Conservation (phyloP, 2,329 filamentous ascomycete species). For the Ophiostoma perfectum region DNA sequence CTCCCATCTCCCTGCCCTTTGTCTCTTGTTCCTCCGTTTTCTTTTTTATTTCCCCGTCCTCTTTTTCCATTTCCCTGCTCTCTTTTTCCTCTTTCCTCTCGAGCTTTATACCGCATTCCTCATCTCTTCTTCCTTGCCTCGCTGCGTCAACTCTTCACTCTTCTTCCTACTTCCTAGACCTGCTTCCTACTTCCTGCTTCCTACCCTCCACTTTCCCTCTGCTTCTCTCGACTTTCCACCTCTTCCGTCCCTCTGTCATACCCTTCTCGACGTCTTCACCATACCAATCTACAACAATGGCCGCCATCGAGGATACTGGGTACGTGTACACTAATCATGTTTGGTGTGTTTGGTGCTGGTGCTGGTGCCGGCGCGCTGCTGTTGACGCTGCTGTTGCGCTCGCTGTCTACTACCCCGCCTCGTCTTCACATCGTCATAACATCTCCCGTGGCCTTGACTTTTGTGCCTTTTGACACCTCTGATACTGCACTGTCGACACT, state of each 20-base stretch:
- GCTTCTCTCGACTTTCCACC: neutral
- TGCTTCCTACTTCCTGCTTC: neutral
- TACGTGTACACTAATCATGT: neutral
- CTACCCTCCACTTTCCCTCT: neutral
- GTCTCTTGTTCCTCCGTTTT: neutral
- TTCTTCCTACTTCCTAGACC: neutral
- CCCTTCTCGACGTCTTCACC: neutral
- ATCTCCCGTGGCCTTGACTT: neutral
- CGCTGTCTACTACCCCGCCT: constrained; percentile 10
- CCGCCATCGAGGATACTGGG: constrained; percentile 14
- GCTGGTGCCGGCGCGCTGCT: neutral
- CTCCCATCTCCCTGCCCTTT: neutral
- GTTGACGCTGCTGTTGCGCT: neutral
- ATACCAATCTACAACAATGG: constrained; percentile 11
- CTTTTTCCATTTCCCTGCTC: constrained; percentile 1
- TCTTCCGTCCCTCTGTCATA: too few species aligned
- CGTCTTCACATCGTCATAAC: neutral
- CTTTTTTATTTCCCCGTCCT: constrained; percentile 1
- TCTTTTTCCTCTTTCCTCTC: constrained; percentile 13
- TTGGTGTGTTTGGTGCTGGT: neutral
- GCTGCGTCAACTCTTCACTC: constrained; percentile 12
- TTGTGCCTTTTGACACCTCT: neutral
- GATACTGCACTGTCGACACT: neutral
- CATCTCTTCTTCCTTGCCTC: constrained; percentile 7
- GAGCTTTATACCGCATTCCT: constrained; percentile 8